These are phyloP conservation scores for Aspergillus alliaceus DNA, from an alignment of 2,329 filamentous ascomycete genomes.

Conservation along the genomic window DNA sequence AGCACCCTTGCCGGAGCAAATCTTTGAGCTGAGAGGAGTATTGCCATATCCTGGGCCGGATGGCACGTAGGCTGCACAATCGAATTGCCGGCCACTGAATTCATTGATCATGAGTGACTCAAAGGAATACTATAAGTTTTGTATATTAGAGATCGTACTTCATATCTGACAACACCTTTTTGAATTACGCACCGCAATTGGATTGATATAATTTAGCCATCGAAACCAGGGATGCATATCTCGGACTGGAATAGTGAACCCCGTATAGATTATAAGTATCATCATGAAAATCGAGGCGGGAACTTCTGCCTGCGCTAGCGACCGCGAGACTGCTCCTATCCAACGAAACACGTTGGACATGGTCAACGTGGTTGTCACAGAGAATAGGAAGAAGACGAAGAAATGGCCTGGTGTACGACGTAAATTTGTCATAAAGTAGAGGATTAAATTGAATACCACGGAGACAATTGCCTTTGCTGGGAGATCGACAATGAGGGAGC, in stretches of 20 bases:
- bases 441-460: conserved; percentile 71
- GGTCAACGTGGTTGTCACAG: conserved; percentile 68
- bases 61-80: conserved; percentile 49
- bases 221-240: conserved; percentile 78
- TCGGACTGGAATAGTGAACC: conserved; percentile 45
- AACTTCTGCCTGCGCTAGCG: conserved; percentile 58
- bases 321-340: conserved; percentile 72
- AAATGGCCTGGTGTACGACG: conserved; percentile 72
- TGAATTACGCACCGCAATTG: conserved; percentile 56
- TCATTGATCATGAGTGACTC: conserved; percentile 84
- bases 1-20: conserved; percentile 61
- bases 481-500: conserved; percentile 81
- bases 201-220: conserved; percentile 81
- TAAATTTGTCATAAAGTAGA: conserved; percentile 88
- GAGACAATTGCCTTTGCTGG: conserved; percentile 74
- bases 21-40: conserved; percentile 40
- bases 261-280: conserved; percentile 49
- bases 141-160: no score
- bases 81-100: conserved; percentile 65
- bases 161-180: no score
- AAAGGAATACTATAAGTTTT: conserved; percentile 70
- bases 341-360: conserved; percentile 88
- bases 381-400: conserved; percentile 82
- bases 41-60: conserved; percentile 42
- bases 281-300: conserved; percentile 53